Base-by-base conservation (phyloP, 2,329 filamentous ascomycete species). In the Aplosporella prunicola region DNA sequence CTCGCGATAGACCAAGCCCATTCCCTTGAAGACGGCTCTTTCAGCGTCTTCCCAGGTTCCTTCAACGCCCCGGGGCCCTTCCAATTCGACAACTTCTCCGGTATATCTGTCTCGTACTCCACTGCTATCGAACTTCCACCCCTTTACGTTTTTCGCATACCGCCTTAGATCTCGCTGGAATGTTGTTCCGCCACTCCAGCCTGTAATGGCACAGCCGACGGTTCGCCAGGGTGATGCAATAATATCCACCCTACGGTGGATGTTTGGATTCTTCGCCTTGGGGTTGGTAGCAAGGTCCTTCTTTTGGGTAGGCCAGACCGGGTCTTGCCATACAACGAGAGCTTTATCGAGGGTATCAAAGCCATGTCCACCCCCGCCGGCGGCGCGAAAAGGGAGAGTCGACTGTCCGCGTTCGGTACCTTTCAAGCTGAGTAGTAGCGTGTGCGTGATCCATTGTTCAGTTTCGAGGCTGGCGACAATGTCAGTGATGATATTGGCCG, bases 281-380 rank as follows among this genome's bases (percentile, higher is more conserved):
- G 59, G 48, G 30, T 63, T 49, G 2, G 42, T 42, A 0, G 47
- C 53, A 9, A 58, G 47, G 32, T 63, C 63, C 10, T 41, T 55
- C 1, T 51, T 52, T 40, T 60, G 59, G 0, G 52, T 57, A 5
- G 61, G 56, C 55, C 63, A 63, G 3, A 45, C 34, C 0, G 80
- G 80, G 51, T 87, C 69, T 53, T 93, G 84, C 89, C 89, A 96
- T 0, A 95, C 86, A 1, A 95, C 82, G 35, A 96, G 64, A 0
- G 87, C 87, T 57, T 95, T 95, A 57, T 96, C 88, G 1, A 96
- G 69, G 0, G 78, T 84, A 53, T 95, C 88, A 47, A 94, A 95
- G 1, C 84, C 83, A 15, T 69, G 63, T 0, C 71, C 71, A 2
- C 64, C 62, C 5, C 59, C 53, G 9, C 50, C 53, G 3, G 61